phyloP scores from a whole-genome alignment of 148 eudicot genomes.

The Salicornia ramosissima region DNA sequence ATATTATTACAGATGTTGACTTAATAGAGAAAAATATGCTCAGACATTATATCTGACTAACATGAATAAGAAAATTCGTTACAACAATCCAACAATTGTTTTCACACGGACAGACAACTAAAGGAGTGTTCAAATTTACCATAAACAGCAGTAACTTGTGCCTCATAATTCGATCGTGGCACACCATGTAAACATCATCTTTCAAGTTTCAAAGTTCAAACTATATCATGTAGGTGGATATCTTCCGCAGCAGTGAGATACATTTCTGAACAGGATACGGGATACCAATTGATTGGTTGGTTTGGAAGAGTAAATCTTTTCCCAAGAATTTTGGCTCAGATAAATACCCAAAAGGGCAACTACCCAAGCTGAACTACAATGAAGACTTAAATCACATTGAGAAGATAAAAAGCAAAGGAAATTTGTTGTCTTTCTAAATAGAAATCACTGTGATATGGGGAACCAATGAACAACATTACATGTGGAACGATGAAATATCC shows the following conservation, averaged over 20 bases:
- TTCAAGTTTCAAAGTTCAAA: no score
- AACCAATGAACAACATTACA: background rate
- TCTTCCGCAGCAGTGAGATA: background rate
- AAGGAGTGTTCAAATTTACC: background rate
- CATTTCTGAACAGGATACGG: background rate
- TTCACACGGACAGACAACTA: background rate
- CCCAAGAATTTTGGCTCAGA: background rate
- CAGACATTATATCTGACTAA: no score
- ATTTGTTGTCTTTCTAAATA: background rate
- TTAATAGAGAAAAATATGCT: background rate
- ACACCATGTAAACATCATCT: background rate
- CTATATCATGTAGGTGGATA: background rate
- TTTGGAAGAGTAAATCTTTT: no score
- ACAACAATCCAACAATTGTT: background rate
- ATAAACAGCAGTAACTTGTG: background rate
- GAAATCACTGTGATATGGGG: slow-evolving; percentile 16
- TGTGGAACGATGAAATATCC: background rate
- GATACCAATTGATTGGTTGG: background rate
- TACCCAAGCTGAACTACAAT: background rate
- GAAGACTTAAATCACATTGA: background rate
- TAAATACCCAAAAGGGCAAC: background rate
- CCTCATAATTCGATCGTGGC: background rate
- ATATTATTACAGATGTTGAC: no score
- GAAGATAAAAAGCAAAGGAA: background rate
- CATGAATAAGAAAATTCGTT: background rate